These are phyloP conservation scores for Mycosphaerella arachidis DNA, from an alignment of 2,329 filamentous ascomycete genomes.

Conservation along the genomic window DNA sequence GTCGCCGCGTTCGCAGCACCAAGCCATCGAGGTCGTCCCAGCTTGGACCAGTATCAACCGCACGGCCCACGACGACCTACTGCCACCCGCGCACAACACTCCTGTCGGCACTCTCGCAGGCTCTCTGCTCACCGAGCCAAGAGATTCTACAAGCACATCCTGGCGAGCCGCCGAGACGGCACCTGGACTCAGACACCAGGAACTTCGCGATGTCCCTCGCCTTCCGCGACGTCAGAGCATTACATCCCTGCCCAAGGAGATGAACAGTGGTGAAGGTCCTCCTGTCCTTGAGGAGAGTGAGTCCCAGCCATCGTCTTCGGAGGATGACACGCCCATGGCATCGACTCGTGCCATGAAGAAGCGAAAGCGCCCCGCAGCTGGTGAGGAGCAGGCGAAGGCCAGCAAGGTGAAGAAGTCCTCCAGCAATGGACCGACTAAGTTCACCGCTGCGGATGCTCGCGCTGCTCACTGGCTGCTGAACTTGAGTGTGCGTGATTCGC, in stretches of 20 bases:
- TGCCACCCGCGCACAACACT: conserved; percentile 1
- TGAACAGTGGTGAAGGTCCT: not conserved
- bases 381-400: not conserved
- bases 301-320: conserved; percentile 10
- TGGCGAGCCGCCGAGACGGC: conserved; percentile 17
- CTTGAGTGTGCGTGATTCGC: conserved; percentile 20
- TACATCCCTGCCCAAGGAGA: not conserved
- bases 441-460: conserved; percentile 19
- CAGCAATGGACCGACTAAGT: conserved; percentile 8
- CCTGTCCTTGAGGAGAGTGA: not conserved
- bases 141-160: conserved; percentile 17
- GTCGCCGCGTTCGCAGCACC: conserved; percentile 29
- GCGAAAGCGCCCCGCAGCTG: not conserved
- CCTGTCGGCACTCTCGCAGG: conserved; percentile 11
- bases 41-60: conserved; percentile 29
- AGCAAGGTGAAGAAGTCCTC: not conserved
- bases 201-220: not conserved
- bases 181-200: not conserved
- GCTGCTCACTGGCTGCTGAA: conserved; percentile 26
- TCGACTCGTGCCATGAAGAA: conserved; percentile 9
- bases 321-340: conserved; percentile 12
- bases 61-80: conserved; percentile 1
- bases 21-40: not conserved
- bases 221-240: not conserved
- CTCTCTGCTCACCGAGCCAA: conserved; percentile 20